A percentile compares a stretch with the other conserved stretches of the same genome.
Evolutionary conservation across 1,139 yeast species (phyloP).

Genomic region (Yamadazyma trypodendri): DNA sequence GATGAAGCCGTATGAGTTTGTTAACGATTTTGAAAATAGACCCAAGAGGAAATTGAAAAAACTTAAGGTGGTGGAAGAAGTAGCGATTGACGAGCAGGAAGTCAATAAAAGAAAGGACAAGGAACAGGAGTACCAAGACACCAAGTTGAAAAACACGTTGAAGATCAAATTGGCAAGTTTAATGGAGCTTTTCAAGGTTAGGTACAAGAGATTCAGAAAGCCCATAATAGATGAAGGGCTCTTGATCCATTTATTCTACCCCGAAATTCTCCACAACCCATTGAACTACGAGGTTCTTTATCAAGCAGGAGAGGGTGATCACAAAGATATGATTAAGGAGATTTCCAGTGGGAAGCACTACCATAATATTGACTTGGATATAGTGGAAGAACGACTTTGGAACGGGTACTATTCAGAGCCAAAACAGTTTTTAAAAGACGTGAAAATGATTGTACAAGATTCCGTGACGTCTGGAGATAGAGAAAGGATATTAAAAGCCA

Average conservation of each 20-base stretch:
- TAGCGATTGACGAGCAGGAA: slow-evolving; percentile 13
- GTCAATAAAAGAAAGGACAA: slow-evolving; percentile 37
- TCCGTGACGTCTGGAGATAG: slow-evolving; percentile 75
- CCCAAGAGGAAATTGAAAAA: slow-evolving; percentile 48
- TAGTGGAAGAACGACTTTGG: slow-evolving; percentile 94
- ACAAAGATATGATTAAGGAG: slow-evolving; percentile 73
- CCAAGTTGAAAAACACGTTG: slow-evolving; percentile 76
- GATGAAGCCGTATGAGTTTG: slow-evolving; percentile 66
- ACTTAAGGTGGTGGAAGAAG: slow-evolving; percentile 27
- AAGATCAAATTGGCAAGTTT: slow-evolving; percentile 83
- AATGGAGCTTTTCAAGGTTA: slow-evolving; percentile 82
- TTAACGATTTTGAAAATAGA: slow-evolving; percentile 50
- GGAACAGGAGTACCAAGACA: slow-evolving; percentile 67
- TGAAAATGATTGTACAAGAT: slow-evolving; percentile 81
- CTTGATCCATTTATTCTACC: slow-evolving; percentile 76
- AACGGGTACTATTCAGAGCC: slow-evolving; percentile 95
- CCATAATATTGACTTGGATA: slow-evolving; percentile 89
- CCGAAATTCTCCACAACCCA: slow-evolving; percentile 41
- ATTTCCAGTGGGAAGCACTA: slow-evolving; percentile 68
- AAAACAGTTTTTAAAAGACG: slow-evolving; percentile 79
- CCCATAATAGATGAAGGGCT: slow-evolving; percentile 81
- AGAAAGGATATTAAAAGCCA: slow-evolving; percentile 82
- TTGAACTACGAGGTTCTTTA: slow-evolving; percentile 47
- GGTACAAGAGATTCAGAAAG: slow-evolving; percentile 87
- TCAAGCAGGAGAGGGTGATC: slow-evolving; percentile 50